Evolutionary conservation across 2,329 filamentous ascomycete species (phyloP), one percentile per base, ranked within the genome.

Genomic region (Huntiella decipiens): DNA sequence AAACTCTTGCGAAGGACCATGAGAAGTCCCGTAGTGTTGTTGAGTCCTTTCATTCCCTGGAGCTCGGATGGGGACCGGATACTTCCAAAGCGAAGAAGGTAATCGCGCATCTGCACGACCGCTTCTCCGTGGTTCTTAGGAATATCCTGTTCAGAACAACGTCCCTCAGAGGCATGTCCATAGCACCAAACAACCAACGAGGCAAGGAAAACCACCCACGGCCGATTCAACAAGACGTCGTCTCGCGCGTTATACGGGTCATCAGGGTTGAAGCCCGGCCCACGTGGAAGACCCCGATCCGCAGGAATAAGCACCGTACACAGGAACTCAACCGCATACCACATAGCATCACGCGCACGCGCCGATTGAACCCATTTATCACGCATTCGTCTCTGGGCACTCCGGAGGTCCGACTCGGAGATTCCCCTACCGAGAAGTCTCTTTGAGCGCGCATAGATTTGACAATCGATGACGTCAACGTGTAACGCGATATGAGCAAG

Each of bases 401-500:
- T 79, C 51, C 71, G 77, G 47, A 91, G 79, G 61, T 96, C 91
- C 51, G 83, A 76, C 1, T 75, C 68, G 1, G 83, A 86, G 50
- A 96, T 92, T 1, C 79, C 78, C 40, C 88, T 77, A 16, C 91
- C 88, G 3, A 96, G 73, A 2, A 95, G 70, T 28, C 87, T 73
- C 54, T 79, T 83, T 1, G 88, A 85, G 6, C 87, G 79, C 4
- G 88, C 91, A 59, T 91, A 95, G 53, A 96, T 92, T 61, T 96
- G 88, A 56, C 86, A 88, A 59, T 96, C 88, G n/a, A 93, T 83
- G 45, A 96, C 85, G 57, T 96, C 88, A 17, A 93, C 86, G 57
- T 96, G 86, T 73, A 94, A 94, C 3, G 86, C 85, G 84, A 98
- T 95, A 60, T 96, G 91, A 0, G 91, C 91, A 10, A 98, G 67